Conservation (phyloP, 192 early-diverging fungal species). For the Dispira parvispora region DNA sequence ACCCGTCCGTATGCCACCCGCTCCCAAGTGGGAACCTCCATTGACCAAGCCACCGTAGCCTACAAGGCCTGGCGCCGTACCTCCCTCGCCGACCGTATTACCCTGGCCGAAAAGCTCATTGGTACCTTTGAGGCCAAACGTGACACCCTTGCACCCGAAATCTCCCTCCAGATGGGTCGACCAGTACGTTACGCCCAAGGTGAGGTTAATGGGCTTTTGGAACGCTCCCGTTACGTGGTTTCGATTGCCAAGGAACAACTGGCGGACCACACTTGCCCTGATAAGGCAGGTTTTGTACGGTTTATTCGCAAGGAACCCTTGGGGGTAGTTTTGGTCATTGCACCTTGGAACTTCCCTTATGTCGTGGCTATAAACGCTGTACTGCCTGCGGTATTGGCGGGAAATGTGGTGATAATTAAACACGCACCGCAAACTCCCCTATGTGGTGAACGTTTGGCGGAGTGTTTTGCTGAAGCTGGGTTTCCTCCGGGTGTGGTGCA, state of each 20-base stretch:
- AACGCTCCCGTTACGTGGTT: conserved; percentile 48
- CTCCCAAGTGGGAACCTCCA: conserved; percentile 6
- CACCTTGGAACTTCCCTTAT: conserved; percentile 78
- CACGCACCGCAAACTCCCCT: conserved; percentile 69
- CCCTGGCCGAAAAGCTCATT: conserved; percentile 30
- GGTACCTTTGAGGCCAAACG: conserved; percentile 33
- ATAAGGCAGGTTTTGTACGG: conserved; percentile 33
- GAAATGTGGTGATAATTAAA: conserved; percentile 60
- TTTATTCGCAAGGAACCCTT: conserved; percentile 57
- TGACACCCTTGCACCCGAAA: conserved; percentile 34
- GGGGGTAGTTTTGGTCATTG: conserved; percentile 43
- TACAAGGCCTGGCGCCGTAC: conserved; percentile 35
- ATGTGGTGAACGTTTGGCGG: conserved; percentile 48
- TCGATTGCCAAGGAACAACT: conserved; percentile 45
- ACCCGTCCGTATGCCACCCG: background rate
- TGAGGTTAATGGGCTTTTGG: conserved; percentile 55
- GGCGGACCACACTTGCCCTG: background rate
- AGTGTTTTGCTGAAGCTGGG: conserved; percentile 45
- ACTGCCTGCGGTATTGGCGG: conserved; percentile 59
- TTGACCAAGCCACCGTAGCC: conserved; percentile 25
- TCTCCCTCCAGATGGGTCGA: conserved; percentile 52
- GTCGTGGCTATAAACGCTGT: conserved; percentile 60
- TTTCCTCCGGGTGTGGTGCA: conserved; percentile 52
- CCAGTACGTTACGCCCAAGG: conserved; percentile 41
- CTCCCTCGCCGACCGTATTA: conserved; percentile 32